A percentile compares a stretch with the other conserved stretches of the same genome.
Conservation (phyloP, 192 early-diverging fungal genomes). For the Anaeromyces robustus region DNA sequence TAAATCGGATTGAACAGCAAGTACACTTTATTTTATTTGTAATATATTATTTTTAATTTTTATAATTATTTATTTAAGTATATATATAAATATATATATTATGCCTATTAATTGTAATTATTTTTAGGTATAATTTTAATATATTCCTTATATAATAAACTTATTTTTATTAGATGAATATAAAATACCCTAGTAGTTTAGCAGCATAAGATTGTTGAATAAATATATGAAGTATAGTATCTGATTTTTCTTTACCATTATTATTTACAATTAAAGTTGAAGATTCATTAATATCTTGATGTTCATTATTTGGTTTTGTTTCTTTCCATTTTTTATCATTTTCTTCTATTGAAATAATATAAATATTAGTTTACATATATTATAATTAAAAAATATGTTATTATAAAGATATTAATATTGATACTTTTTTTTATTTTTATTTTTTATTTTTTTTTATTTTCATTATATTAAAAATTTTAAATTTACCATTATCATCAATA, state of each 20-base stretch:
- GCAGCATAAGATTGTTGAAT: conserved; percentile 46
- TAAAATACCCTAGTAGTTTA: conserved; percentile 25
- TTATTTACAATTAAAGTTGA: conserved; percentile 8
- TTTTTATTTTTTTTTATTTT: no score
- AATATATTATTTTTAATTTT: conserved; percentile 8
- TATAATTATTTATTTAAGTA: neutral
- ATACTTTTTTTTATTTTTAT: no score
- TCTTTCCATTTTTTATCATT: conserved; percentile 14
- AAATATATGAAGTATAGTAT: conserved; percentile 14
- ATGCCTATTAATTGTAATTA: no score
- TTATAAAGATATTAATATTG: no score
- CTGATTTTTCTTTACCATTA: conserved; percentile 13
- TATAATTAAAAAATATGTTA: no score
- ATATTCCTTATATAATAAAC: no score
- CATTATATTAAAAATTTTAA: no score
- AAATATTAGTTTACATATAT: no score
- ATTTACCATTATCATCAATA: conserved; percentile 11
- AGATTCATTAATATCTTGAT: conserved; percentile 16
- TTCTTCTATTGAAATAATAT: neutral
- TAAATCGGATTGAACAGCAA: conserved; percentile 23
- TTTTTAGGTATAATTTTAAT: no score
- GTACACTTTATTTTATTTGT: conserved; percentile 14
- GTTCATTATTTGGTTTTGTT: conserved; percentile 7
- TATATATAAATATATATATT: no score
- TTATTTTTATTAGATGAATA: neutral